Base-by-base conservation (phyloP, 2,329 filamentous ascomycete genomes). In the Amphichorda felina region DNA sequence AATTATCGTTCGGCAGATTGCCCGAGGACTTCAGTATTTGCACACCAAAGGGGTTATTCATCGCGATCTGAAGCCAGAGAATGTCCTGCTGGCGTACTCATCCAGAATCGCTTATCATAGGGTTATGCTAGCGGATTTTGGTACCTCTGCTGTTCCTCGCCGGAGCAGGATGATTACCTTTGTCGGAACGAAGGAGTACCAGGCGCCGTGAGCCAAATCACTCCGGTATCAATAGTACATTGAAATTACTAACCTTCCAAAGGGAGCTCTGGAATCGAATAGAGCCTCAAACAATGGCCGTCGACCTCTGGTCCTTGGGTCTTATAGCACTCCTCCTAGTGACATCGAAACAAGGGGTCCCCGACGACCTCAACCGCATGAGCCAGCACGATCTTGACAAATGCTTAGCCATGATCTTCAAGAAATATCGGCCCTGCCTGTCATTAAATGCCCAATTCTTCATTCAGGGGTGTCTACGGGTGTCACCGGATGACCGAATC, bases 221-320 rank as follows among this genome's bases (percentile, higher is more conserved):
- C 28, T 11, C n/a, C 30, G n/a, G 13, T 10, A 15, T 29, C 11
- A 13, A 1, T 21, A 14, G 17, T 3, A 24, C 24, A 22, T 25
- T 21, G 8, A 1, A 16, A 22, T 32, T 10, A 10, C 39, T 41
- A 18, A 39, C 15, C 4, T 15, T 6, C 8, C 7, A 24, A 36
- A 70, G 66, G 2, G 66, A 71, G 46, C 46, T 64, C 7, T 30
- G 30, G 13, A 29, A 33, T 15, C 41, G 30, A 6, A 39, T 41
- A 4, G 36, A 46, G 11, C 19, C 41, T 24, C 50, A 46, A 50
- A 69, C 48, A 35, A 46, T 41, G 13, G 57, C 37, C 35, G 63
- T 69, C 5, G 70, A 73, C 39, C 62, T 72, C 16, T 73, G 69
- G 69, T 62, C 68, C 4, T 45, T 72, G 13, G 70, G 70, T 0